Evolutionary conservation across 257 asterid genomes (phyloP).

Genomic region (Scutellaria baicalensis): DNA sequence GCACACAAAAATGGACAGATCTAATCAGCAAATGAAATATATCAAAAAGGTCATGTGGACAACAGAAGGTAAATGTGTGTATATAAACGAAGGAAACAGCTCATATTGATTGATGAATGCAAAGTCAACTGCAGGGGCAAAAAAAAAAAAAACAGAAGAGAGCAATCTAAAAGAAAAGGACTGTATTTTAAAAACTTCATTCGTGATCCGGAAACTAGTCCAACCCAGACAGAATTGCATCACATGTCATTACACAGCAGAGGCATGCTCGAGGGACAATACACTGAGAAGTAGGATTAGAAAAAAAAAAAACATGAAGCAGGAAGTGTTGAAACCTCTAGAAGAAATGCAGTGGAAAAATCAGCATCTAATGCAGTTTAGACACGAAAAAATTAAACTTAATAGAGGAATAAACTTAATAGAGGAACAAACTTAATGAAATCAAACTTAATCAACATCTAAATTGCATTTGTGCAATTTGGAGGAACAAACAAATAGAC

Average conservation of each 20-base stretch:
- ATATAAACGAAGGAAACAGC: not conserved
- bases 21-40: conserved; percentile 1
- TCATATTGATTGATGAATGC: not conserved
- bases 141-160: too few species aligned
- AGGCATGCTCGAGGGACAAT: not conserved
- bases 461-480: not conserved
- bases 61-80: not conserved
- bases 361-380: not conserved
- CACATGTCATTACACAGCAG: not conserved
- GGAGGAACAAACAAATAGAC: not conserved
- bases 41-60: not conserved
- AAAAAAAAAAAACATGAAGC: not conserved
- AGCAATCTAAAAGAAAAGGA: not conserved
- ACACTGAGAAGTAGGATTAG: not conserved
- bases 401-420: too few species aligned
- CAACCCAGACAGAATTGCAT: not conserved
- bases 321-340: not conserved
- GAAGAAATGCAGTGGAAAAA: not conserved
- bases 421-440: too few species aligned
- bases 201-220: not conserved
- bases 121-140: conserved; percentile 4
- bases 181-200: not conserved
- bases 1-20: conserved; percentile 4
- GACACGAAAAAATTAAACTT: conserved; percentile 7
- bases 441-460: too few species aligned